phyloP scores from a whole-genome alignment of 495 filamentous ascomycete genomes.

The Paragyromitra xinjiangensis region DNA sequence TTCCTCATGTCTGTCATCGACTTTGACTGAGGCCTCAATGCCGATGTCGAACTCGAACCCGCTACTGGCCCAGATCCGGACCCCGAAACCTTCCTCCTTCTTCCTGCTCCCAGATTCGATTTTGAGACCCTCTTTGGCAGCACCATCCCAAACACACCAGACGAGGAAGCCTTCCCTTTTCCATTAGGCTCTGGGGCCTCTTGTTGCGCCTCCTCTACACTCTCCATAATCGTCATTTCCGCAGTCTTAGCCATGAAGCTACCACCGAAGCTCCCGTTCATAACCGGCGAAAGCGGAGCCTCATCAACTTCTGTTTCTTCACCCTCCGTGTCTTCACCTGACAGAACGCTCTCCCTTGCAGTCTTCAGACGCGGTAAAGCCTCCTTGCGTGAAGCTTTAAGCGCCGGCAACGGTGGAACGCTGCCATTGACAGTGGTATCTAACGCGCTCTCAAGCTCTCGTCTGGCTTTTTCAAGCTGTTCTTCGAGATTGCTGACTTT shows the following conservation, averaged over 20 bases:
- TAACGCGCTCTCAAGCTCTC: constrained; percentile 45
- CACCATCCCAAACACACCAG: constrained; percentile 28
- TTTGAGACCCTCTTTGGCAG: constrained; percentile 46
- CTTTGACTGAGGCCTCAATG: constrained; percentile 34
- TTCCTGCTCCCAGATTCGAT: constrained; percentile 28
- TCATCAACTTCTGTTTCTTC: constrained; percentile 52
- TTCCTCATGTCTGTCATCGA: constrained; percentile 41
- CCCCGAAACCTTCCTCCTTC: constrained; percentile 40
- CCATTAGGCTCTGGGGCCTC: constrained; percentile 13
- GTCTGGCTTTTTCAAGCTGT: constrained; percentile 47
- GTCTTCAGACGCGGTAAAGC: constrained; percentile 14
- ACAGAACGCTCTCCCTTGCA: constrained; percentile 23
- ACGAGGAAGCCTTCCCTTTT: constrained; percentile 7
- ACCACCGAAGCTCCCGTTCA: constrained; percentile 45
- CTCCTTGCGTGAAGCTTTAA: constrained; percentile 11
- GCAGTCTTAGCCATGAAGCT: constrained; percentile 51
- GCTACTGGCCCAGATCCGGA: neutral
- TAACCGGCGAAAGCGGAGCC: constrained; percentile 43
- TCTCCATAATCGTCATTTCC: constrained; percentile 52
- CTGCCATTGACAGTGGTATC: constrained; percentile 16
- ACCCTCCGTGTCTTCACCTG: constrained; percentile 43
- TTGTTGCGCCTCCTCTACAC: constrained; percentile 35
- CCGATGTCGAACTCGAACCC: constrained; percentile 8
- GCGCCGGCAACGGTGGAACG: constrained; percentile 34
- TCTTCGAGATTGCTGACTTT: constrained; percentile 56